These are phyloP conservation scores for Cryptomeria japonica DNA, from an alignment of 75 land plant genomes.

Conservation along the genomic window DNA sequence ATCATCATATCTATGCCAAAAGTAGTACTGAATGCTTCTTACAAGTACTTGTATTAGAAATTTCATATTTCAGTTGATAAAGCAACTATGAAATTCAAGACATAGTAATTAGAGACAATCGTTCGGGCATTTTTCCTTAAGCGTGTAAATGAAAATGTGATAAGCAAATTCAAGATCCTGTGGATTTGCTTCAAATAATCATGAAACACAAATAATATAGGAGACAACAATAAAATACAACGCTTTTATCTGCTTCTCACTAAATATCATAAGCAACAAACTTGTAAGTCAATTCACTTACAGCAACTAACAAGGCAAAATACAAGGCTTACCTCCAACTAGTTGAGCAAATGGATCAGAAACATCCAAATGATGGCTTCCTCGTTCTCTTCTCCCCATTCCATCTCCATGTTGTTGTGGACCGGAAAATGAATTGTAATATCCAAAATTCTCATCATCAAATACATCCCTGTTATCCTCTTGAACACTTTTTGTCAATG, in stretches of 20 bases:
- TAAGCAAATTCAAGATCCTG: not conserved
- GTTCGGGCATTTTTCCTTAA: not conserved
- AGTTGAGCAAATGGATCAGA: conserved; percentile 7
- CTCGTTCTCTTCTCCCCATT: conserved; percentile 12
- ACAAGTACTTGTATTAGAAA: not conserved
- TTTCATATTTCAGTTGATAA: not conserved
- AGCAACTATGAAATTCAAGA: not conserved
- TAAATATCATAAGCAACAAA: not conserved
- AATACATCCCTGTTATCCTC: conserved; percentile 35
- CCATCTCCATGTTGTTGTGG: conserved; percentile 31
- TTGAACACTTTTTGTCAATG: not conserved
- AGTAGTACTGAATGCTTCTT: not conserved
- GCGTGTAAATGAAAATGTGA: not conserved
- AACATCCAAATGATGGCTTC: not conserved
- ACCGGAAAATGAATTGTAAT: conserved; percentile 28
- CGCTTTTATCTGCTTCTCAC: not conserved
- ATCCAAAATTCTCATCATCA: conserved; percentile 58
- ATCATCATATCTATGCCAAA: not conserved
- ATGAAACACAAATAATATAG: not conserved
- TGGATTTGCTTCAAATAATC: not conserved
- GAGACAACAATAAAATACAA: not conserved
- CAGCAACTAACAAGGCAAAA: not conserved
- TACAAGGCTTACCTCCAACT: not conserved
- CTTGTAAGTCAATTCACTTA: not conserved
- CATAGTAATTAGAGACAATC: not conserved